Percentiles rank a stretch among this genome's conserved stretches.
phyloP scores from a whole-genome alignment of 306 rosid genomes.

The Carpinus fangiana region DNA sequence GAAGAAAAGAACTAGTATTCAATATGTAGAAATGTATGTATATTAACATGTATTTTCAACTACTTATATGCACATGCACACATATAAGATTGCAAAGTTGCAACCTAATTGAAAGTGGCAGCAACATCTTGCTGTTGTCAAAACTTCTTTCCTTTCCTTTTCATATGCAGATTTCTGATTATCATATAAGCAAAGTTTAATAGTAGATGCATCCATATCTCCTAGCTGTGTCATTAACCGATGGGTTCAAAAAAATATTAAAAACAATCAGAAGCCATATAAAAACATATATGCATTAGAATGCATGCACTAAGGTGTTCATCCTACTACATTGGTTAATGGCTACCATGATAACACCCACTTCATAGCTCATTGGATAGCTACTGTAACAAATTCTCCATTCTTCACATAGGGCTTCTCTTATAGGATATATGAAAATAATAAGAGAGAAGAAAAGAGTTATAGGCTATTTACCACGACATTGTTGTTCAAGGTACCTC shows the following conservation, averaged over 20 bases:
- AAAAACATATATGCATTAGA: too few species aligned
- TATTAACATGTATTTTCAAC: neutral
- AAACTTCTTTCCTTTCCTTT: neutral
- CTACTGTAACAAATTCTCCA: neutral
- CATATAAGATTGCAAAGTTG: neutral
- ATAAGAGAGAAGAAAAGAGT: too few species aligned
- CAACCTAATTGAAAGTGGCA: neutral
- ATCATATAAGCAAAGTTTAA: neutral
- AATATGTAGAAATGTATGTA: neutral
- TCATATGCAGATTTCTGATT: neutral
- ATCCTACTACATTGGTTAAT: too few species aligned
- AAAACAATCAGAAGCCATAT: too few species aligned
- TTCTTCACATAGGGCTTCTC: neutral
- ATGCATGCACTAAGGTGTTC: too few species aligned
- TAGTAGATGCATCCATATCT: neutral
- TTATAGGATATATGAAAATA: too few species aligned
- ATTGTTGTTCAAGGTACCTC: conserved; percentile 55
- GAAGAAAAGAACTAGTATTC: neutral
- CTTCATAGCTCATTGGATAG: too few species aligned
- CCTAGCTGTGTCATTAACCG: neutral
- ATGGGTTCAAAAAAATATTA: too few species aligned
- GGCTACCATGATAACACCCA: too few species aligned
- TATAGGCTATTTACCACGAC: conserved; percentile 55
- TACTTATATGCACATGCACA: neutral
- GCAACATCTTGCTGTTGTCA: neutral